phyloP scores from a whole-genome alignment of 805 yeast species.

The Candida ovalis region DNA sequence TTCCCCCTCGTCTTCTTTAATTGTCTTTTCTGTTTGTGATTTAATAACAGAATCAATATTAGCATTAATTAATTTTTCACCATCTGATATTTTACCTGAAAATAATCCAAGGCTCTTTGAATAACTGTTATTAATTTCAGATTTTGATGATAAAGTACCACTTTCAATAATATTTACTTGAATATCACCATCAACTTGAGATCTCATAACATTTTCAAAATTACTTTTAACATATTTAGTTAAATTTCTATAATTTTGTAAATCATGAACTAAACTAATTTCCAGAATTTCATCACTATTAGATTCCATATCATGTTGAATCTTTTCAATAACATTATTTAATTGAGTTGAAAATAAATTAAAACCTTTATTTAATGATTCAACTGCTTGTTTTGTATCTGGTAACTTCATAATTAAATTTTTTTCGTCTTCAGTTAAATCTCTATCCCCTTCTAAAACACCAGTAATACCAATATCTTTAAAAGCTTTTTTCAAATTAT shows the following conservation, averaged over 20 bases:
- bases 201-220: constrained; percentile 57
- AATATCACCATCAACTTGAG: constrained; percentile 77
- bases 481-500: constrained; percentile 34
- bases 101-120: constrained; percentile 57
- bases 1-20: constrained; percentile 1
- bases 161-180: constrained; percentile 55
- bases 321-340: constrained; percentile 36
- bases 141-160: constrained; percentile 34
- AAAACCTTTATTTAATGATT: constrained; percentile 35
- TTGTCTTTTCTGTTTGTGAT: neutral
- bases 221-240: constrained; percentile 45
- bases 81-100: constrained; percentile 74
- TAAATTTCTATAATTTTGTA: constrained; percentile 49
- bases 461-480: constrained; percentile 39
- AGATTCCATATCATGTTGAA: constrained; percentile 30
- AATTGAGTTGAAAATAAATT: constrained; percentile 29
- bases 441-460: constrained; percentile 32
- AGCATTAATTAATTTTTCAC: constrained; percentile 84
- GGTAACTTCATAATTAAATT: constrained; percentile 26
- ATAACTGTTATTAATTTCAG: constrained; percentile 22
- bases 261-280: constrained; percentile 65
- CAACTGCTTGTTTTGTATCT: constrained; percentile 31
- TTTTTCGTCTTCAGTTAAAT: constrained; percentile 30
- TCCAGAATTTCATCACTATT: constrained; percentile 50
- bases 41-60: constrained; percentile 71